A percentile compares a stretch with the other conserved stretches of the same genome.
phyloP scores from a whole-genome alignment of 2,329 filamentous ascomycete species.

The Epichloe typhina region DNA sequence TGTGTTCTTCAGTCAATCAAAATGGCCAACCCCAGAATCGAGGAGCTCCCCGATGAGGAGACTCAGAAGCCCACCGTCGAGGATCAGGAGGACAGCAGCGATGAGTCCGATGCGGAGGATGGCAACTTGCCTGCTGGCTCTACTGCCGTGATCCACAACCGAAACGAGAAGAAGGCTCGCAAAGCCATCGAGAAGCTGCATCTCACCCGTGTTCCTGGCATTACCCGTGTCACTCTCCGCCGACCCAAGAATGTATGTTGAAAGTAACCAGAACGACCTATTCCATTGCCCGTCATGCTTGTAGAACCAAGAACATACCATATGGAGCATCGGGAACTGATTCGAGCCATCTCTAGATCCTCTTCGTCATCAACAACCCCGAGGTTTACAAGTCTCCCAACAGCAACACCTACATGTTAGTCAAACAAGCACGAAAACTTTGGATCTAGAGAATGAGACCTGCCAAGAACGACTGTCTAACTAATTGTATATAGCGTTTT shows the following conservation, averaged over 20 bases:
- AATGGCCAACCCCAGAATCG: slow-evolving; percentile 96
- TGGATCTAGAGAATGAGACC: not conserved
- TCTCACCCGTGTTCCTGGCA: slow-evolving; percentile 89
- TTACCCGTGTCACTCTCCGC: slow-evolving; percentile 94
- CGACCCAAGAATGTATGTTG: slow-evolving; percentile 94
- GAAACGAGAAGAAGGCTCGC: slow-evolving; percentile 99
- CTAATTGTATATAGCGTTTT: slow-evolving; percentile 58
- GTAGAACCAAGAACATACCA: not conserved
- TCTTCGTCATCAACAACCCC: slow-evolving; percentile 99
- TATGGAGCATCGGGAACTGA: slow-evolving; percentile 12
- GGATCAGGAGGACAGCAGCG: slow-evolving; percentile 60
- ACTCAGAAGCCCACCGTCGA: slow-evolving; percentile 68
- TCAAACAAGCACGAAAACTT: slow-evolving; percentile 6
- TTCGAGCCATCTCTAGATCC: slow-evolving; percentile 49
- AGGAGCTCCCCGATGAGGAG: slow-evolving; percentile 91
- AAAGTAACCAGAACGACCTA: not conserved
- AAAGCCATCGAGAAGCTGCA: slow-evolving; percentile 99
- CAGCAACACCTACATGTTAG: slow-evolving; percentile 99
- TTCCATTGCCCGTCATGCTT: not conserved
- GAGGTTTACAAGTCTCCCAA: slow-evolving; percentile 99
- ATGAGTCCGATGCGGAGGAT: slow-evolving; percentile 70
- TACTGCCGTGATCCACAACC: slow-evolving; percentile 84
- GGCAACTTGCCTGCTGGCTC: slow-evolving; percentile 69
- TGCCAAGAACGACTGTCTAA: not conserved
- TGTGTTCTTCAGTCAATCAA: slow-evolving; percentile 23